Evolutionary conservation across 305 asterid genomes (phyloP), one percentile per base, ranked within the genome.

Genomic region (Rubia tinctorum): DNA sequence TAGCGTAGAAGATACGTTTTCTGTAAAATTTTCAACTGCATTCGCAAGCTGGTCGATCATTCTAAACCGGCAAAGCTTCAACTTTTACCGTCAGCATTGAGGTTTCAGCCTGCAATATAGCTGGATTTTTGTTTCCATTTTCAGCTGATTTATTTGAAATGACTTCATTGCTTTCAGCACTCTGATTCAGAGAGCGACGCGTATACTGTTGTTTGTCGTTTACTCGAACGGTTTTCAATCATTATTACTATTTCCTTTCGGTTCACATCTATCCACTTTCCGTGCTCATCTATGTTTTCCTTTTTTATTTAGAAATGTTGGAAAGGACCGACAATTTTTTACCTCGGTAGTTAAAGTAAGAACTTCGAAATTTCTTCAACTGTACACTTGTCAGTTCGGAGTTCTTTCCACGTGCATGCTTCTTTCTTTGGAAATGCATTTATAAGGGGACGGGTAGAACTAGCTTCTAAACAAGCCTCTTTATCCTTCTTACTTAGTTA

Each of bases 61-160:
- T 25, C 66, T 37, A 53, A 20, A 39, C 37, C 51, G 9, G 37
- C 75, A 65, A 66, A 71, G 66, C 49, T 22, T 55, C 44, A 64
- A 8, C 47, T 39, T 22, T 64, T 37, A 66, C 68, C 72, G 71
- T 79, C 70, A 71, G 47, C 73, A 79, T 75, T 78, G 71, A 81
- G 66, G 76, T 74, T 78, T 82, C 88, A 80, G 87, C 84, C 87
- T 83, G 84, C 81, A 47, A 40, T 76, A 68, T 74, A 76, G 90
- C 96, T 86, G 90, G 88, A 75, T 75, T 74, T 76, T 86, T 82
- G 83, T 85, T 82, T 71, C 73, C 74, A 68, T 83, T 85, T 68
- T 74, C 85, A 79, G 73, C 67, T 71, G 79, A 73, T 34, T 20
- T 11, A 27, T 78, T 82, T 82, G 69, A 72, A 75, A 7, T 13